phyloP scores from a whole-genome alignment of 2,329 filamentous ascomycete species.

The Colletotrichum euphorbiae region DNA sequence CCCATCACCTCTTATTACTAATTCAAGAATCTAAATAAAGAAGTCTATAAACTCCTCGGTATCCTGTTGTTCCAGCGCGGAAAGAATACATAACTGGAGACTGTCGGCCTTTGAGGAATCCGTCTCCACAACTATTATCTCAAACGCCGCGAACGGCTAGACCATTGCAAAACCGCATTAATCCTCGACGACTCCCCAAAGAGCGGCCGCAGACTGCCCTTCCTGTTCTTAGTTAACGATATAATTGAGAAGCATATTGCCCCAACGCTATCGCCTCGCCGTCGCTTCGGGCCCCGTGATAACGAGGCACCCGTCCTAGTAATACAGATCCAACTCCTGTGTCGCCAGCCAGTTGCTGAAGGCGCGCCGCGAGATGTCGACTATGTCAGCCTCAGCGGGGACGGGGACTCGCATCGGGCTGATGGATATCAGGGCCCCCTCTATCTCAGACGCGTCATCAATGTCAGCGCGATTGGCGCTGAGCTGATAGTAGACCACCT shows the following conservation, averaged over 20 bases:
- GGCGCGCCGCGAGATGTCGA: constrained; percentile 2
- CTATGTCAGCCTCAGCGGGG: constrained; percentile 4
- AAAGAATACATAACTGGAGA: constrained; percentile 16
- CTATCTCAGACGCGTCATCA: background rate
- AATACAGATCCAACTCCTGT: background rate
- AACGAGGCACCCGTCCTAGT: constrained; percentile 7
- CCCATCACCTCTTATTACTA: background rate
- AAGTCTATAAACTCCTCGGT: background rate
- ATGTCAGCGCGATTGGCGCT: constrained; percentile 8
- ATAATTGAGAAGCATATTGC: background rate
- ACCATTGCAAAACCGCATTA: background rate
- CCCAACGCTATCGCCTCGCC: background rate
- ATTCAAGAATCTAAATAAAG: background rate
- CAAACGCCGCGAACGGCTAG: constrained; percentile 6
- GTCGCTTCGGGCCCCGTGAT: background rate
- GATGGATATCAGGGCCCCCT: background rate
- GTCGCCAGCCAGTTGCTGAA: constrained; percentile 9
- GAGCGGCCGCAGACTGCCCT: background rate
- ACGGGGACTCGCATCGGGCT: constrained; percentile 8
- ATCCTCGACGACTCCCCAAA: background rate
- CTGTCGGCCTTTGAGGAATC: background rate
- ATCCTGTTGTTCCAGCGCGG: background rate
- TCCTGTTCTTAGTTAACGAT: background rate
- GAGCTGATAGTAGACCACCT: constrained; percentile 5
- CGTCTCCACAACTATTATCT: constrained; percentile 1